These are phyloP conservation scores for Schoenoplectus triqueter DNA, from an alignment of 202 grass and related monocot genomes.

Conservation along the genomic window DNA sequence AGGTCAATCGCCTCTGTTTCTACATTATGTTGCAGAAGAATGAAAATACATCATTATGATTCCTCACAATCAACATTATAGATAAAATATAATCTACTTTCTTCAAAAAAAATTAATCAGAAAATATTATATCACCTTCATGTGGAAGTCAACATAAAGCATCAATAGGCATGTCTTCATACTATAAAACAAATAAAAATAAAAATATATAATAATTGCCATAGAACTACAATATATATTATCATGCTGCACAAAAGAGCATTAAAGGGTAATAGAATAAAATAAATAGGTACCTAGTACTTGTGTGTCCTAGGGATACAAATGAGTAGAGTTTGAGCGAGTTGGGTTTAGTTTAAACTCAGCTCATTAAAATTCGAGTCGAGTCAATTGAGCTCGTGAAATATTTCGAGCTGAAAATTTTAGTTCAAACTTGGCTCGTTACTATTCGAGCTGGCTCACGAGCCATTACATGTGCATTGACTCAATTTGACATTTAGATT, in stretches of 20 bases:
- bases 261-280: constrained; percentile 10
- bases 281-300: constrained; percentile 7
- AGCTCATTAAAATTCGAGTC: too few species aligned
- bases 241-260: constrained; percentile 13
- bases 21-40: constrained; percentile 76
- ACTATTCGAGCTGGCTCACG: too few species aligned
- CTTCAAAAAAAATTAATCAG: neutral
- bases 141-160: constrained; percentile 88
- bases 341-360: too few species aligned
- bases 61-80: constrained; percentile 24
- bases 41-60: constrained; percentile 24
- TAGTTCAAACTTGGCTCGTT: too few species aligned
- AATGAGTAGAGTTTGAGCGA: too few species aligned
- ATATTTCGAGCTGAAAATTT: too few species aligned
- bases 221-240: neutral
- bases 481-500: too few species aligned
- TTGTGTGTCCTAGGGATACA: neutral
- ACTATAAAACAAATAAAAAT: constrained; percentile 48
- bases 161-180: constrained; percentile 86
- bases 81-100: neutral
- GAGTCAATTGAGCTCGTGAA: too few species aligned
- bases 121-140: constrained; percentile 62
- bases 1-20: constrained; percentile 98
- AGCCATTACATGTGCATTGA: too few species aligned
- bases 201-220: neutral